Base-by-base conservation (phyloP, 179 eudicot species). In the Actinidia arguta region DNA sequence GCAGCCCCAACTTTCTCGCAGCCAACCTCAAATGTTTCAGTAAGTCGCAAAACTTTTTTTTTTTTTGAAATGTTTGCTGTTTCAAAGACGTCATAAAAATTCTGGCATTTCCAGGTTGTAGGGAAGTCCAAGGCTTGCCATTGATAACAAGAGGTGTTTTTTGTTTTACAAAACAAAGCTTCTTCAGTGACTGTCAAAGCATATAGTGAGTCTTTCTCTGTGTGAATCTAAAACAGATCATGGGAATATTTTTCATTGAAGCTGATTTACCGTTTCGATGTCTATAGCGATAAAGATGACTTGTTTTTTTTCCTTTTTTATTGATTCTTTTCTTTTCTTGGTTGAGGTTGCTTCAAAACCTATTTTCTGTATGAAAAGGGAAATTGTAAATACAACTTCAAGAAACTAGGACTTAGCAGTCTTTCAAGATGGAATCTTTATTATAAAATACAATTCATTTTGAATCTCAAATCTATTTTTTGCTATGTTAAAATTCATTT, bases 1-100 rank as follows among this genome's bases (percentile, higher is more conserved):
- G 86, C 89, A 98, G 24, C 96, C 99, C 87, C 96, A 93, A 83
- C 85, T 90, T 74, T 93, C 96, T 63, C 94, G 98, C 48, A 94
- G 80, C 82, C 92, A 94, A 36, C 87, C 93, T 68, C 91, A 94
- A 8, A 78, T 95, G 78, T 95, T 95, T 92, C 94, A 93, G 98
- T 95, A 88, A 88, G 92, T 54, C 61, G n/a, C 24, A 71, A 70
- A 62, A 51, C 73, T n/a, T 42, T 58, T 31, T 31, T 1, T n/a
- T 13, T 4, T 42, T 18, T 67, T 24, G 27, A 9, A 22, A 20
- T 51, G 51, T 25, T 56, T 4, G 2, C 17, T 18, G 22, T 54
- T 39, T 42, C 8, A 6, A 56, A 13, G 14, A 36, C 4, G 1
- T 68, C 25, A 80, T 17, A 54, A 25, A 58, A 25, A 31, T 31